These are phyloP conservation scores for Penicillium bialowiezense DNA, from an alignment of 495 filamentous ascomycete genomes.

Conservation along the genomic window DNA sequence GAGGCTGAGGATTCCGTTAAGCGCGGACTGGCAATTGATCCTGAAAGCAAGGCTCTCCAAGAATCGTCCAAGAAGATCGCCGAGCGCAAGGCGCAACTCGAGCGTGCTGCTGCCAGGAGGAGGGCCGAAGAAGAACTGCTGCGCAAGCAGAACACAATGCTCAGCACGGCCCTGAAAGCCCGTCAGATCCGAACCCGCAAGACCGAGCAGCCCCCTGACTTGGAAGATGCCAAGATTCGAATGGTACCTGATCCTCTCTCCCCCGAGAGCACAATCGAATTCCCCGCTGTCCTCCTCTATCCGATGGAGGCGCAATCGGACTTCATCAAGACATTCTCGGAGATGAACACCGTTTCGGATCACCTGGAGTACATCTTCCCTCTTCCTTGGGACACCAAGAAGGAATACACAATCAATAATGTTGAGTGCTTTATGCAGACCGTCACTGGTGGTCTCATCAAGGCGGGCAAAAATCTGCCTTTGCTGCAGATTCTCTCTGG, in stretches of 20 bases:
- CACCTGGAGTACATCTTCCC: conserved; percentile 80
- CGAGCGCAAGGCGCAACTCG: conserved; percentile 41
- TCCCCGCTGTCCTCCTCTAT: conserved; percentile 82
- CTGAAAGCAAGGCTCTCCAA: conserved; percentile 56
- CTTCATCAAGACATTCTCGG: conserved; percentile 81
- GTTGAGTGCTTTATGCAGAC: conserved; percentile 96
- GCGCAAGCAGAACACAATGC: conserved; percentile 55
- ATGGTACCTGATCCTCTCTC: conserved; percentile 73
- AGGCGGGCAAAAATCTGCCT: conserved; percentile 81
- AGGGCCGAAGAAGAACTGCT: conserved; percentile 48
- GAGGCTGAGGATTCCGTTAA: conserved; percentile 75
- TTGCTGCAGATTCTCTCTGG: conserved; percentile 69
- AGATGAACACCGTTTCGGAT: conserved; percentile 64
- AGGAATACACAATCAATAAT: conserved; percentile 57
- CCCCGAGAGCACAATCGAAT: conserved; percentile 62
- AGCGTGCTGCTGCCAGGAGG: conserved; percentile 37
- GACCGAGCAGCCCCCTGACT: conserved; percentile 72
- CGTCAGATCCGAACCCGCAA: conserved; percentile 64
- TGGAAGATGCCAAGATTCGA: conserved; percentile 71
- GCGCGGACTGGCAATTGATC: conserved; percentile 68
- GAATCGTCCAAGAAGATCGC: conserved; percentile 52
- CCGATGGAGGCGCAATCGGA: conserved; percentile 76
- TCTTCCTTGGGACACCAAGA: conserved; percentile 74
- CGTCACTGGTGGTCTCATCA: conserved; percentile 71
- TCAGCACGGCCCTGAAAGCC: conserved; percentile 69